Conservation (phyloP, 2,329 filamentous ascomycete species). For the Pseudogymnoascus sp. region DNA sequence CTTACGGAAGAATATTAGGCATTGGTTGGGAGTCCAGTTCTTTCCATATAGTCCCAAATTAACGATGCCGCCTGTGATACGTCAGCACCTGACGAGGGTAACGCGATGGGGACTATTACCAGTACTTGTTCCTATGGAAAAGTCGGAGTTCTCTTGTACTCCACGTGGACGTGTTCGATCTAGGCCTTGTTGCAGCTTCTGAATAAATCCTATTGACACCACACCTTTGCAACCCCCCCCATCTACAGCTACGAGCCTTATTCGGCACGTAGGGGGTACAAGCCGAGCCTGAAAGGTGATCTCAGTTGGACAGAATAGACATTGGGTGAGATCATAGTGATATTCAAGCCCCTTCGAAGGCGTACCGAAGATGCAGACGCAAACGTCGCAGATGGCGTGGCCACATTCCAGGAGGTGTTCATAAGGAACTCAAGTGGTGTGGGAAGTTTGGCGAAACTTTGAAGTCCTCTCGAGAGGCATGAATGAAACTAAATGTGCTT, state of each 20-base stretch:
- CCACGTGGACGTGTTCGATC: background rate
- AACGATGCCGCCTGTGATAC: conserved; percentile 16
- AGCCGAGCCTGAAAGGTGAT: conserved; percentile 20
- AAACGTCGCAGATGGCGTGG: conserved; percentile 31
- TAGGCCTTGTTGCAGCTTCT: conserved; percentile 18
- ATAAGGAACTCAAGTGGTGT: conserved; percentile 13
- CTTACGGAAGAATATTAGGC: background rate
- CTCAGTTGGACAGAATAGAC: conserved; percentile 23
- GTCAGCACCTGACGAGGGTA: background rate
- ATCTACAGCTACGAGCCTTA: conserved; percentile 31
- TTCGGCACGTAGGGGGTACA: conserved; percentile 28
- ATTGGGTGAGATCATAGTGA: conserved; percentile 22
- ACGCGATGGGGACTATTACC: conserved; percentile 16
- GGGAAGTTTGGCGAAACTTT: conserved; percentile 13
- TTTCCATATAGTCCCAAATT: background rate
- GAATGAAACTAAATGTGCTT: conserved; percentile 18
- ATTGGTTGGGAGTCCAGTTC: background rate
- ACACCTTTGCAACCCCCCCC: conserved; percentile 27
- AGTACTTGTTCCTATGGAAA: conserved; percentile 16
- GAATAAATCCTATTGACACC: conserved; percentile 20
- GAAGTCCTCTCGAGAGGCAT: conserved; percentile 11
- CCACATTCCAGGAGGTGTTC: conserved; percentile 25
- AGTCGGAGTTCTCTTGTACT: conserved; percentile 22
- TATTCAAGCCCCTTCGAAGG: conserved; percentile 18
- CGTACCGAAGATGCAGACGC: conserved; percentile 26